Percentiles rank a stretch among this genome's conserved stretches.
Evolutionary conservation across 371 early-diverging fungal species (phyloP).

Genomic region (Mucor circinelloides): DNA sequence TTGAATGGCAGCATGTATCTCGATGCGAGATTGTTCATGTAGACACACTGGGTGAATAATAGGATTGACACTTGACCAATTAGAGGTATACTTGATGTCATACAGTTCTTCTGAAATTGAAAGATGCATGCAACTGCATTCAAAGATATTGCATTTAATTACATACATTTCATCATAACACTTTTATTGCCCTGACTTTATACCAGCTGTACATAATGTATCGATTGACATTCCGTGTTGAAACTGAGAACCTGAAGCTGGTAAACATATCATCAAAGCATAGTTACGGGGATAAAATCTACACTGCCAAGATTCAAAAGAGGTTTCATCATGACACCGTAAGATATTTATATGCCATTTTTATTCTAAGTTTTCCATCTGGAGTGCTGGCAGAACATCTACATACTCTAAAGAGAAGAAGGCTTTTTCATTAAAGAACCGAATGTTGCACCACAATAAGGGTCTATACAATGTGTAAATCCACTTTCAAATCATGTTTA

Average conservation of each 20-base stretch:
- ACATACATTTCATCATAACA: too few relatives aligned
- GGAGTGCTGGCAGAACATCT: not conserved
- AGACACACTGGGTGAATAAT: not conserved
- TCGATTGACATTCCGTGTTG: too few relatives aligned
- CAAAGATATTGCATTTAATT: not conserved
- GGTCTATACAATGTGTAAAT: not conserved
- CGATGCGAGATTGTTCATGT: not conserved
- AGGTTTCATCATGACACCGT: too few relatives aligned
- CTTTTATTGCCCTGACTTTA: too few relatives aligned
- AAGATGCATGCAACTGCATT: not conserved
- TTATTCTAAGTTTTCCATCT: not conserved
- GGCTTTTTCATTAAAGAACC: not conserved
- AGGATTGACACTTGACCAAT: not conserved
- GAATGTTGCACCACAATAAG: not conserved
- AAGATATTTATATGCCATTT: too few relatives aligned
- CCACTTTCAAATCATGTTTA: not conserved
- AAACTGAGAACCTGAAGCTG: too few relatives aligned
- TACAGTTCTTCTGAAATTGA: not conserved
- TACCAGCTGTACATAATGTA: too few relatives aligned
- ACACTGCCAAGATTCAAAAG: too few relatives aligned
- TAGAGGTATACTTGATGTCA: not conserved
- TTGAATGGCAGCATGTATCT: not conserved
- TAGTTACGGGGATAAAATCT: too few relatives aligned
- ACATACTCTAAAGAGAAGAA: not conserved
- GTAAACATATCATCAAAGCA: too few relatives aligned